Evolutionary conservation across 2,329 filamentous ascomycete genomes (phyloP).

Genomic region (Alternaria rosae): DNA sequence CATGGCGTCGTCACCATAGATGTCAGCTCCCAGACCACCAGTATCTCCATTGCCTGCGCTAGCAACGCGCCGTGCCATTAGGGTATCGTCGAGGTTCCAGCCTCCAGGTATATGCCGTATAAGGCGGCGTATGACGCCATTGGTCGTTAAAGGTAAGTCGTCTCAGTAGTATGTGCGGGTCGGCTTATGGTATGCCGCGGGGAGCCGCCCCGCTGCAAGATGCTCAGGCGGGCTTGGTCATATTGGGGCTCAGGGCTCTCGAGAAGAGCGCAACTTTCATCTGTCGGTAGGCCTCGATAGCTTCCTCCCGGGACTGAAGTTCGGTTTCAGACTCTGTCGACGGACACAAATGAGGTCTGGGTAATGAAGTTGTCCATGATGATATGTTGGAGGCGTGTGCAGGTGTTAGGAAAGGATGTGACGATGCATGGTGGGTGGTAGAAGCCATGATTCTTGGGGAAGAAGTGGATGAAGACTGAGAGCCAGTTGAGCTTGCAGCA

Average conservation of each 20-base stretch:
- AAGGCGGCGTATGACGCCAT: constrained; percentile 1
- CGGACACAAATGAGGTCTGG: constrained; percentile 24
- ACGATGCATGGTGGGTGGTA: constrained; percentile 19
- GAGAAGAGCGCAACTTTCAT: constrained; percentile 43
- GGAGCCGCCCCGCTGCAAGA: neutral
- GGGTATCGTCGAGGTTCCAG: constrained; percentile 1
- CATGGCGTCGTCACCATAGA: neutral
- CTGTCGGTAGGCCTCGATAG: constrained; percentile 45
- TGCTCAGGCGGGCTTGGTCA: constrained; percentile 3
- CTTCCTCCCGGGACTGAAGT: constrained; percentile 31
- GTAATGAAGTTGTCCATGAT: constrained; percentile 42
- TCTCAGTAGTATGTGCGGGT: constrained; percentile 1
- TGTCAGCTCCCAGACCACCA: neutral
- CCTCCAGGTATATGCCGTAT: neutral
- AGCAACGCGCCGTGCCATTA: neutral
- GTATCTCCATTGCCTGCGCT: neutral
- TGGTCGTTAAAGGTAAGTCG: constrained; percentile 2
- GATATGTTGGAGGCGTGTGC: constrained; percentile 40
- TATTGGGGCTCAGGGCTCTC: constrained; percentile 39
- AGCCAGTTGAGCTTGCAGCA: constrained; percentile 20
- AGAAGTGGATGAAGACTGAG: constrained; percentile 30
- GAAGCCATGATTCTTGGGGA: constrained; percentile 26
- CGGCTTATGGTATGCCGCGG: constrained; percentile 1
- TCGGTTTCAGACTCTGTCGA: constrained; percentile 22
- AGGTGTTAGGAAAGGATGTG: constrained; percentile 39